Evolutionary conservation across 176 grass and related monocot genomes (phyloP), one percentile per base, ranked within the genome.

Genomic region (Oropetium thomaeum): DNA sequence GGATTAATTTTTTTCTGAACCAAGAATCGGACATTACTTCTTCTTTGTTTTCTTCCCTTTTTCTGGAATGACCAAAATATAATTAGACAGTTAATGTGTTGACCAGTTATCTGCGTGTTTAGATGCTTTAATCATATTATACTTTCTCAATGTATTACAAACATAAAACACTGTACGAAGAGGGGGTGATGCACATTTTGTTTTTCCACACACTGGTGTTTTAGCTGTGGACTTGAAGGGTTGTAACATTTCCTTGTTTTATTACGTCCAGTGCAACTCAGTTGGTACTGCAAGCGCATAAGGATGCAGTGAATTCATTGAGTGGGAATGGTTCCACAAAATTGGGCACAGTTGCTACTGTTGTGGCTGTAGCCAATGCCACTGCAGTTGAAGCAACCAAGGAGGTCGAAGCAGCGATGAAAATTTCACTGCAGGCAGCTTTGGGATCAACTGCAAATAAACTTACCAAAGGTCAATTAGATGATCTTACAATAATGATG

Each of bases 401-500:
- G 67, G 90, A 97, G 61, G 82, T 98, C 77, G 91, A 98, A 62
- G 87, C 91, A 65, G 91, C 91, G 37, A 83, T 95, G 91, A 95
- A 83, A 78, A 86, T 95, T 58, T 94, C 96, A 58, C 58, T 98
- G 67, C 64, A 28, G 74, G 72, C 78, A 43, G 87, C 91, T 84
- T 53, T 94, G 82, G 79, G 82, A 34, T 94, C 86, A 74, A 58
- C 79, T 62, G 64, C 71, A 70, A 93, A 91, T 82, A 93, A 85
- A 65, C 62, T 84, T 75, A 84, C 53, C 28, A 88, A 94, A 82
- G 91, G 84, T 78, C 84, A 93, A 68, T 85, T 94, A 62, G 91
- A 98, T 82, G 89, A 89, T 85, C 86, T 93, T 65, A 89, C 90
- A 65, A 71, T 97, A 44, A 93, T 93, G 90, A 97, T 91, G 94